Evolutionary conservation across 2,329 filamentous ascomycete genomes (phyloP), one percentile per base, ranked within the genome.

Genomic region (Pseudogymnoascus sp.): DNA sequence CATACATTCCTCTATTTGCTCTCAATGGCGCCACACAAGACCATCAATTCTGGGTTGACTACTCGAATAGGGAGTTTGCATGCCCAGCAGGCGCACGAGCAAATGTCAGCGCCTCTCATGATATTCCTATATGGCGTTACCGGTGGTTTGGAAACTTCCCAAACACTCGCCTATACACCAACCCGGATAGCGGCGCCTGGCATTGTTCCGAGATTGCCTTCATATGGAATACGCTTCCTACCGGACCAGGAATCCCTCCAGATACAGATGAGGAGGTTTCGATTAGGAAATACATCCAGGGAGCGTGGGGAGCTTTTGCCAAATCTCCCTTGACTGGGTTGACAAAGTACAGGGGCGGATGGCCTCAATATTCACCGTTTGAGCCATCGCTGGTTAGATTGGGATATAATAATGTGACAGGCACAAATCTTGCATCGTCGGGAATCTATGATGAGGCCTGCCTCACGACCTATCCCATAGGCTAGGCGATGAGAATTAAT

Each of bases 281-380:
- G 5, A 69, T 76, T 6, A 72, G 68, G 24, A 66, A 69, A 24
- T 76, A 75, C 38, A 70, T 77, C 61, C 70, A 73, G 13, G 71
- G 72, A 1, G 76, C 76, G 7, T 78, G 76, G 76, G 71, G 75
- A 0, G 67, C 74, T 1, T 78, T 78, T 66, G 75, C 76, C 11
- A 77, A 74, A 62, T 68, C 77, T 65, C 74, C 76, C 1, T 61
- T 60, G 7, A 67, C 72, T 26, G 75, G 75, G 1, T 64, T 77
- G 26, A 68, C 62, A 7, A 67, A 63, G 2, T 74, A 74, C 63
- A 16, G 59, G n/a, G 68, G 65, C 4, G 69, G 72, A 33, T 74
- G 73, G 73, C 72, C 73, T 6, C 26, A 37, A 13, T 73, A 72
- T 26, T 63, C 69, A 35, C 61, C 66, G 6, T 60, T 56, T 4